These are phyloP conservation scores for Colletotrichum camelliae DNA, from an alignment of 2,329 filamentous ascomycete genomes.

Conservation along the genomic window DNA sequence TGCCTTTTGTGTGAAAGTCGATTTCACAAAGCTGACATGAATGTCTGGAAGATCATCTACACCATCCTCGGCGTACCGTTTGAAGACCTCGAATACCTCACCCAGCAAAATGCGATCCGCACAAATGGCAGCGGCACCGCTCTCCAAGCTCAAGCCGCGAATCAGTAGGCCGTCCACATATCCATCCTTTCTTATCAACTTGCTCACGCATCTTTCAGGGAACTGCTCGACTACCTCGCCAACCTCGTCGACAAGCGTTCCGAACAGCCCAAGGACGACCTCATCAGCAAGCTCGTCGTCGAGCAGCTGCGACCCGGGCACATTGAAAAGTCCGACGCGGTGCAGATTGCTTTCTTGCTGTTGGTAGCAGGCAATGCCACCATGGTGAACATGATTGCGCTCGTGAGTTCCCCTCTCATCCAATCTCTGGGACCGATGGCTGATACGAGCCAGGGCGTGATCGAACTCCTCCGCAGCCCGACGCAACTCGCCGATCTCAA, in stretches of 20 bases:
- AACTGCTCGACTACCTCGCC: slow-evolving; percentile 50
- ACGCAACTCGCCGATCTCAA: slow-evolving; percentile 46
- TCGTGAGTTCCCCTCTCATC: slow-evolving; percentile 31
- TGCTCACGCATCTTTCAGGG: slow-evolving; percentile 25
- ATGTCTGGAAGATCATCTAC: slow-evolving; percentile 48
- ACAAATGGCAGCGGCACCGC: slow-evolving; percentile 53
- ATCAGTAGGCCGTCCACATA: slow-evolving; percentile 33
- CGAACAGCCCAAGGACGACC: slow-evolving; percentile 45
- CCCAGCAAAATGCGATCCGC: slow-evolving; percentile 50
- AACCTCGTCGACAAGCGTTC: slow-evolving; percentile 45
- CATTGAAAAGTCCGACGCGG: slow-evolving; percentile 43
- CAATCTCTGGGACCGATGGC: accelerated
- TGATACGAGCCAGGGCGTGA: slow-evolving; percentile 39
- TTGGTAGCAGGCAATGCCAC: slow-evolving; percentile 58
- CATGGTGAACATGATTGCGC: slow-evolving; percentile 55
- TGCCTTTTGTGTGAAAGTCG: neutral
- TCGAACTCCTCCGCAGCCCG: slow-evolving; percentile 48
- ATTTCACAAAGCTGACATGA: neutral
- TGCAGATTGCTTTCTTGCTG: slow-evolving; percentile 54
- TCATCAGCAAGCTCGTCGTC: slow-evolving; percentile 49
- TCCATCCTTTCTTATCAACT: neutral
- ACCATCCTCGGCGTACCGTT: slow-evolving; percentile 54
- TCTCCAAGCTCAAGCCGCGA: slow-evolving; percentile 49
- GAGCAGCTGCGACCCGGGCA: slow-evolving; percentile 45
- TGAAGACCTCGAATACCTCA: slow-evolving; percentile 50